Evolutionary conservation across 306 rosid species (phyloP).

Genomic region (Purshia tridentata): DNA sequence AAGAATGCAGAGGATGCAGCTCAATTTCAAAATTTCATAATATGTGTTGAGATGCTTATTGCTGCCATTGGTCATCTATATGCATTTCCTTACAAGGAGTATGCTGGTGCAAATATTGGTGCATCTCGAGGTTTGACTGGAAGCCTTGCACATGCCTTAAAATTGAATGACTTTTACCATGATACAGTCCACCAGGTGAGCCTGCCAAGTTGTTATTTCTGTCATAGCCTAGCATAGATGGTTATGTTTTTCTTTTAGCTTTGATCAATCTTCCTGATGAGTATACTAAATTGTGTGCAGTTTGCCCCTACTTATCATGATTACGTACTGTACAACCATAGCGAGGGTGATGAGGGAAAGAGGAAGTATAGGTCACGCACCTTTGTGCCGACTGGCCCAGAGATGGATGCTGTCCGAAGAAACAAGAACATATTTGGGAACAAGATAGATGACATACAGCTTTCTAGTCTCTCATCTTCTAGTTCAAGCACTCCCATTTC

Average conservation of each 20-base stretch:
- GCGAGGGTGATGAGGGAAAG: slow-evolving; percentile 86
- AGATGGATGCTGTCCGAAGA: slow-evolving; percentile 87
- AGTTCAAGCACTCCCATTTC: slow-evolving; percentile 52
- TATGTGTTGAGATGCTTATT: slow-evolving; percentile 95
- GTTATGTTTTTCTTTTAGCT: not conserved
- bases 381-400: slow-evolving; percentile 94
- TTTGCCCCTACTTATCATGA: slow-evolving; percentile 99
- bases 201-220: slow-evolving; percentile 1
- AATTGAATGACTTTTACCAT: slow-evolving; percentile 89
- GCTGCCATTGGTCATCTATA: slow-evolving; percentile 92
- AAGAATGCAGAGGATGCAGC: slow-evolving; percentile 91
- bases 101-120: slow-evolving; percentile 97
- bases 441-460: slow-evolving; percentile 86
- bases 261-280: slow-evolving; percentile 25
- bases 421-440: slow-evolving; percentile 63
- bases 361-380: slow-evolving; percentile 93
- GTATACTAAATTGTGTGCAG: slow-evolving; percentile 43
- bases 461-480: slow-evolving; percentile 64
- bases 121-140: slow-evolving; percentile 68
- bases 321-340: slow-evolving; percentile 89
- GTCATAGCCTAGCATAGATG: slow-evolving; percentile 18
- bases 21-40: slow-evolving; percentile 76
- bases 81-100: slow-evolving; percentile 99
- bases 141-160: slow-evolving; percentile 89
- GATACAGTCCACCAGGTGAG: slow-evolving; percentile 98